A percentile compares a stretch with the other conserved stretches of the same genome.
Conservation (phyloP, 805 yeast species). For the Henningerozyma blattae region DNA sequence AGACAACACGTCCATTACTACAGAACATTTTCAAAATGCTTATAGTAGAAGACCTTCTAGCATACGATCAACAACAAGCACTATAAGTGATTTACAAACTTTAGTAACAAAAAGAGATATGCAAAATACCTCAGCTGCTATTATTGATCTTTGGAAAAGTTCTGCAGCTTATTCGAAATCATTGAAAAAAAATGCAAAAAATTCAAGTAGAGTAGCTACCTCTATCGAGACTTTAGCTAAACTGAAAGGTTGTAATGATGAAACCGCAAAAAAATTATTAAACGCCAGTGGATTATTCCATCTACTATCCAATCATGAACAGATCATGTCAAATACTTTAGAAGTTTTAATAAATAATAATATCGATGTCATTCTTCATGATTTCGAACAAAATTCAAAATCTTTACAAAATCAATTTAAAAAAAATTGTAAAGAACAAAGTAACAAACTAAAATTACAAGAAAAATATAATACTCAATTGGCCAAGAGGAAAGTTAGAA, state of each 20-base stretch:
- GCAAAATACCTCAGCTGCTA: slow-evolving; percentile 34
- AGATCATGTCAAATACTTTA: slow-evolving; percentile 49
- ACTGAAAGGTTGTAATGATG: slow-evolving; percentile 47
- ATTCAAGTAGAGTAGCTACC: slow-evolving; percentile 60
- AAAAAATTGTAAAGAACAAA: slow-evolving; percentile 38
- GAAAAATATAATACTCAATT: slow-evolving; percentile 51
- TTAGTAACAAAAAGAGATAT: slow-evolving; percentile 52
- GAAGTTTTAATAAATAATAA: slow-evolving; percentile 46
- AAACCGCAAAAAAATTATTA: slow-evolving; percentile 47
- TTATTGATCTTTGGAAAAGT: slow-evolving; percentile 35
- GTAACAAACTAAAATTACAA: slow-evolving; percentile 40
- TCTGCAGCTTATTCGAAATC: slow-evolving; percentile 33
- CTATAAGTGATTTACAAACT: slow-evolving; percentile 48
- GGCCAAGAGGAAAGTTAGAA: slow-evolving; percentile 48
- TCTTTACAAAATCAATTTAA: slow-evolving; percentile 44
- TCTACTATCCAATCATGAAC: slow-evolving; percentile 66
- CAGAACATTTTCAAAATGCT: background rate
- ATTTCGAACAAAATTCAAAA: slow-evolving; percentile 32
- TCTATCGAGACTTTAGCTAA: slow-evolving; percentile 56
- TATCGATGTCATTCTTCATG: slow-evolving; percentile 31
- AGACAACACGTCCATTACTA: background rate
- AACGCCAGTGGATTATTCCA: slow-evolving; percentile 70
- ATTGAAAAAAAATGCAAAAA: slow-evolving; percentile 31
- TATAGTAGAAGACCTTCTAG: slow-evolving; percentile 19
- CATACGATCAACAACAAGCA: slow-evolving; percentile 37